A percentile compares a stretch with the other conserved stretches of the same genome.
These are phyloP conservation scores for Drechslerella stenobrocha DNA, from an alignment of 2,329 filamentous ascomycete genomes.

Conservation along the genomic window DNA sequence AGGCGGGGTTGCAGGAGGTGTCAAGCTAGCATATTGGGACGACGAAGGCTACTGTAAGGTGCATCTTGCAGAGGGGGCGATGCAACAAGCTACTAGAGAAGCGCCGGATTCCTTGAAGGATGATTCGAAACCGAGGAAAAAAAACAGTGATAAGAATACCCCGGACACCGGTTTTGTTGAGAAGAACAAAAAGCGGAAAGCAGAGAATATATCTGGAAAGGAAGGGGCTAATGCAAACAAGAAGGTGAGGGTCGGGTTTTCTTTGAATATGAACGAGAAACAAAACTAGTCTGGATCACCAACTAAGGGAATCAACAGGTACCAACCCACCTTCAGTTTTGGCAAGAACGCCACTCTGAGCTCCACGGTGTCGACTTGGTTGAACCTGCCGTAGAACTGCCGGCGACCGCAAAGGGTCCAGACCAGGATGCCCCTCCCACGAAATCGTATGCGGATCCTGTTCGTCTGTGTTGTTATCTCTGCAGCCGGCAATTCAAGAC, in stretches of 20 bases:
- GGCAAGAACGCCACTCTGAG: conserved; percentile 71
- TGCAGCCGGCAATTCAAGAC: conserved; percentile 65
- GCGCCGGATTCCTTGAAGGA: conserved; percentile 53
- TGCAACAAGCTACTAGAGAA: conserved; percentile 6
- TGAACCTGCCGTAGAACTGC: conserved; percentile 47
- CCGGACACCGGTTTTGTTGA: conserved; percentile 42
- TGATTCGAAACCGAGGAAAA: conserved; percentile 58
- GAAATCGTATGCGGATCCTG: conserved; percentile 66
- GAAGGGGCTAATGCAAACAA: conserved; percentile 54
- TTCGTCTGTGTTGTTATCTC: conserved; percentile 65
- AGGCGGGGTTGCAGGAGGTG: conserved; percentile 63
- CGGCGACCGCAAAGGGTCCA: conserved; percentile 50
- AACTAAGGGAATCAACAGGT: conserved; percentile 56
- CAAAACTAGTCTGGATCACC: conserved; percentile 11
- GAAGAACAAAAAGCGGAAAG: conserved; percentile 52
- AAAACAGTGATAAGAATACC: conserved; percentile 55
- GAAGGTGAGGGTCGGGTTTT: conserved; percentile 50
- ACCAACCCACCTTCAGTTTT: conserved; percentile 70
- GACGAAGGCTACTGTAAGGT: conserved; percentile 71
- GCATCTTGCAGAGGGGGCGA: conserved; percentile 58
- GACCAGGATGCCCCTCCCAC: conserved; percentile 56
- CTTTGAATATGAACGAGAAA: background rate
- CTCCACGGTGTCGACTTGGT: conserved; percentile 60
- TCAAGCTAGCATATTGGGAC: conserved; percentile 77
- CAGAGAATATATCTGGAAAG: conserved; percentile 55